Conservation (phyloP, 2,329 filamentous ascomycete genomes). For the Gliomastix tumulicola region DNA sequence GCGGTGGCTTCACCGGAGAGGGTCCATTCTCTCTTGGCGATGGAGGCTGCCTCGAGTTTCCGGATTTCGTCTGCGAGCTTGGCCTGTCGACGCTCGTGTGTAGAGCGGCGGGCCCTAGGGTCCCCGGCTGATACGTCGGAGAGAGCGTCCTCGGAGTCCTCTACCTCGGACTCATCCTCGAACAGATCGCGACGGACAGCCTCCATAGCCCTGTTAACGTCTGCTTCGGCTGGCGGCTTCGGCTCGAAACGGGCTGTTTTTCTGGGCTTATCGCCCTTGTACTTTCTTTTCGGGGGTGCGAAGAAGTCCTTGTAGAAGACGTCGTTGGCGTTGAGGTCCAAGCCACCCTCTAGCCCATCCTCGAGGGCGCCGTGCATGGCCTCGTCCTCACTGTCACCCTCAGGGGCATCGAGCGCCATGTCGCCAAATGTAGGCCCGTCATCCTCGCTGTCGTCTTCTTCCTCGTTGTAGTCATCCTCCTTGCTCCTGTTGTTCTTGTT, state of each 20-base stretch:
- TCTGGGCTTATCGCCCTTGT: slow-evolving; percentile 38
- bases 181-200: slow-evolving; percentile 87
- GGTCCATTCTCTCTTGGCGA: slow-evolving; percentile 88
- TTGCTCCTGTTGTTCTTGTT: slow-evolving; percentile 25
- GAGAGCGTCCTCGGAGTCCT: slow-evolving; percentile 57
- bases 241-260: slow-evolving; percentile 32
- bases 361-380: slow-evolving; percentile 23
- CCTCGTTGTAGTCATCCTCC: slow-evolving; percentile 33
- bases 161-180: slow-evolving; percentile 63
- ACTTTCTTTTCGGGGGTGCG: slow-evolving; percentile 72
- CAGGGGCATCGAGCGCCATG: slow-evolving; percentile 64
- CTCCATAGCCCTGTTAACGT: slow-evolving; percentile 76
- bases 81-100: slow-evolving; percentile 80
- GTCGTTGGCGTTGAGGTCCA: slow-evolving; percentile 72
- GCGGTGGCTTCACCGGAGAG: slow-evolving; percentile 82
- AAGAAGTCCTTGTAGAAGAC: slow-evolving; percentile 93
- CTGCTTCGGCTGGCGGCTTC: slow-evolving; percentile 47
- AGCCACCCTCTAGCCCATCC: slow-evolving; percentile 46
- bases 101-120: slow-evolving; percentile 67
- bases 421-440: slow-evolving; percentile 80
- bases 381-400: slow-evolving; percentile 62
- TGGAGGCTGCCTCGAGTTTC: slow-evolving; percentile 78
- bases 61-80: slow-evolving; percentile 87
- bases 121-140: slow-evolving; percentile 63
- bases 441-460: slow-evolving; percentile 62